Conservation (phyloP, 2,329 filamentous ascomycete species). For the Diaporthe citriasiana region DNA sequence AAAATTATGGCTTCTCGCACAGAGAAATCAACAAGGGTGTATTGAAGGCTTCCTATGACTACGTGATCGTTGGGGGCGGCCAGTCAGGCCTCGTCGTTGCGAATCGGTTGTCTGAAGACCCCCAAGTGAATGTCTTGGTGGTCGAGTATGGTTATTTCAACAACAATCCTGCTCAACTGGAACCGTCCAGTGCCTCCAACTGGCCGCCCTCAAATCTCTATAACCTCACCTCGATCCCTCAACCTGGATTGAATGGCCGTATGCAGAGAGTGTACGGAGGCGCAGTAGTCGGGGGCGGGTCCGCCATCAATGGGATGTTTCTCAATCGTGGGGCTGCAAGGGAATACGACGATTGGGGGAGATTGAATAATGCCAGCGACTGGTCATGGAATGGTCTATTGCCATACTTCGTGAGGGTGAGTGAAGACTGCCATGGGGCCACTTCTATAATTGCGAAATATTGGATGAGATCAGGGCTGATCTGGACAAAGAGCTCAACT, state of each 20-base stretch:
- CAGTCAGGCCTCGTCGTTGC: conserved; percentile 4
- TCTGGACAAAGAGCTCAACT: background rate
- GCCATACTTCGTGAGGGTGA: background rate
- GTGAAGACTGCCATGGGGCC: background rate
- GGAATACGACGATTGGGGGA: background rate
- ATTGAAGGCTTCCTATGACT: background rate
- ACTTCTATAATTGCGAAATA: background rate
- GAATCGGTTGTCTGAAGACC: background rate
- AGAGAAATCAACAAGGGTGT: background rate
- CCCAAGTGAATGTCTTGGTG: background rate
- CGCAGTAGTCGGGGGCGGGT: background rate
- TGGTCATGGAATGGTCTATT: conserved; percentile 6
- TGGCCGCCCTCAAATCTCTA: background rate
- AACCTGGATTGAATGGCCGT: background rate
- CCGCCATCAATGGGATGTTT: background rate
- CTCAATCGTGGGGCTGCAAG: background rate
- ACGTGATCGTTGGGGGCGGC: background rate
- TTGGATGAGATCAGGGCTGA: background rate
- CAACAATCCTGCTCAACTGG: background rate
- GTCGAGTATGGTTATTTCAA: conserved; percentile 7
- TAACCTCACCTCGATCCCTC: background rate
- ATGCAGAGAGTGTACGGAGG: background rate
- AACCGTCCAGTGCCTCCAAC: background rate
- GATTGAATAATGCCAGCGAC: conserved; percentile 1
- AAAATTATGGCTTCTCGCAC: background rate